Conservation (phyloP, 108 stramenopile genomes). For the Licmophora abbreviata region DNA sequence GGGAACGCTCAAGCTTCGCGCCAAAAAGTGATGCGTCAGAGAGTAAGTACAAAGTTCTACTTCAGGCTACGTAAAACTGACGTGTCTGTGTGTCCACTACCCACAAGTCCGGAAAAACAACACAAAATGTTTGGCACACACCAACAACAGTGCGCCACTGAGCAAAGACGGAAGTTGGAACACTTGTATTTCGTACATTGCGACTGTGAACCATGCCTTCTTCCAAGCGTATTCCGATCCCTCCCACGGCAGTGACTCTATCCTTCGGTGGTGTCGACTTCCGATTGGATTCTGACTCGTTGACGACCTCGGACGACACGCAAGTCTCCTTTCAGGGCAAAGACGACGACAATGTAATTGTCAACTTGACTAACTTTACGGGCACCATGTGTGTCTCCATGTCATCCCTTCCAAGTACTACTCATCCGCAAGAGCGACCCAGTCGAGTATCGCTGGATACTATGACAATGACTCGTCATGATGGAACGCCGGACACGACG, state of each 20-base stretch:
- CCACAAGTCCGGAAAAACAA: too few relatives aligned
- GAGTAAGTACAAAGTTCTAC: too few relatives aligned
- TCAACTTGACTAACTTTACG: conserved; percentile 32
- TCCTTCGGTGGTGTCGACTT: conserved; percentile 52
- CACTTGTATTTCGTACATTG: too few relatives aligned
- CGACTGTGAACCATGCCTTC: too few relatives aligned
- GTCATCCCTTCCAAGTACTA: conserved; percentile 5
- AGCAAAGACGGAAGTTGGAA: too few relatives aligned
- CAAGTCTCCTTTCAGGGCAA: conserved; percentile 19
- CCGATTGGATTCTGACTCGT: conserved; percentile 5
- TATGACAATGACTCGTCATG: background rate
- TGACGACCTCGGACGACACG: conserved; percentile 3
- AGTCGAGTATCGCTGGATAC: background rate
- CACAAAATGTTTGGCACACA: too few relatives aligned
- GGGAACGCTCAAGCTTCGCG: too few relatives aligned
- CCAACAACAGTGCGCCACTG: too few relatives aligned
- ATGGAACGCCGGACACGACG: background rate
- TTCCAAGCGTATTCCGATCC: too few relatives aligned
- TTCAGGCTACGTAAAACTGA: too few relatives aligned
- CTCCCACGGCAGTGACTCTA: conserved; percentile 34
- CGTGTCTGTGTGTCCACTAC: too few relatives aligned
- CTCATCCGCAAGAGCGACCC: conserved; percentile 1
- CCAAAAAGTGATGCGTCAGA: too few relatives aligned
- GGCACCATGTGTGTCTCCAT: conserved; percentile 30
- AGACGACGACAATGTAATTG: conserved; percentile 14